Conservation (phyloP, 495 filamentous ascomycete species). For the Podospora anserina region DNA sequence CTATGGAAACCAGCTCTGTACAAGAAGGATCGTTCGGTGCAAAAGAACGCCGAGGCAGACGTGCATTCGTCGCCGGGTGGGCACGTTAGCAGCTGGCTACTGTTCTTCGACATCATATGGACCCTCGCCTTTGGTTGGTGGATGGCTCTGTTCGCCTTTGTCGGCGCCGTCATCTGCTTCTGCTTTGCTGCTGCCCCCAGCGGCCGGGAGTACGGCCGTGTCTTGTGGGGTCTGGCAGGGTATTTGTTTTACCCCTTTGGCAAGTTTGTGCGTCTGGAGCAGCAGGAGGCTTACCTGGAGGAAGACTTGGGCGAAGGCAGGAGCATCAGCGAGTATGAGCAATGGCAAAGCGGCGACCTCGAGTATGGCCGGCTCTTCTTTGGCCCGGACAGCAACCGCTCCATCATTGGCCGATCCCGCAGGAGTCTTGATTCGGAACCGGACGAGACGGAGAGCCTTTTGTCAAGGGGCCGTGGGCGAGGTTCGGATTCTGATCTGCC, state of each 20-base stretch:
- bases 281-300: conserved; percentile 90
- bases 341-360: conserved; percentile 96
- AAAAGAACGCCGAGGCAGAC: conserved; percentile 93
- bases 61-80: conserved; percentile 95
- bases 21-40: conserved; percentile 94
- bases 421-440: conserved; percentile 79
- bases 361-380: conserved; percentile 96
- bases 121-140: conserved; percentile 95
- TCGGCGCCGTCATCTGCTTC: conserved; percentile 74
- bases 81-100: conserved; percentile 74
- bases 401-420: conserved; percentile 83
- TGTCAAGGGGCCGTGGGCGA: conserved; percentile 57
- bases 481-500: conserved; percentile 45
- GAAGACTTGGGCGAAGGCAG: conserved; percentile 99
- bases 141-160: conserved; percentile 73
- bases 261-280: conserved; percentile 87
- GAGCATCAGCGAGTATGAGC: conserved; percentile 98
- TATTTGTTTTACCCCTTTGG: conserved; percentile 97
- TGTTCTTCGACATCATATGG: conserved; percentile 87
- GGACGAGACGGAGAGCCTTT: conserved; percentile 84
- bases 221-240: conserved; percentile 76
- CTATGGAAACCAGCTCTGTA: conserved; percentile 99
- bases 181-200: conserved; percentile 74
- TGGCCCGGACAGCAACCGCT: conserved; percentile 73
- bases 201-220: conserved; percentile 79